Percentiles rank a stretch among this genome's conserved stretches.
phyloP scores from a whole-genome alignment of 495 filamentous ascomycete species.

The Geoglossum glabrum region DNA sequence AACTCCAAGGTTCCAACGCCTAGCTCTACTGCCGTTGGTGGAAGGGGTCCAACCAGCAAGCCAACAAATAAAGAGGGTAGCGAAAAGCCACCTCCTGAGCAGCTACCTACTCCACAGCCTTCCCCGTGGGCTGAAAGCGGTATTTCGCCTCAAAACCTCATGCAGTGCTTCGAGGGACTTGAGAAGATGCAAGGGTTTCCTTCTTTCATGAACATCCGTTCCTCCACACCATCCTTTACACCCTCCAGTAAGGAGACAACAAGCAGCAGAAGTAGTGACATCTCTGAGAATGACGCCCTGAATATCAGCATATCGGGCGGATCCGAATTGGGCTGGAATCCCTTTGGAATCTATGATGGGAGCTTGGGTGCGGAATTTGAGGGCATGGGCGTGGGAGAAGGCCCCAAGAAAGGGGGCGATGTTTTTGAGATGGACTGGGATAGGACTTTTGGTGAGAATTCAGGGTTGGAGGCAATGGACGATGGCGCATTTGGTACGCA shows the following conservation, averaged over 20 bases:
- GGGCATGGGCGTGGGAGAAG: background rate
- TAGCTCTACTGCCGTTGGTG: background rate
- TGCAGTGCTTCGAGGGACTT: conserved; percentile 5
- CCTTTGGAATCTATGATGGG: background rate
- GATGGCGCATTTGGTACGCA: background rate
- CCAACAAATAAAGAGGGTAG: background rate
- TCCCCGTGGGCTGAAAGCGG: background rate
- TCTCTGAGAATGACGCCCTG: conserved; percentile 4
- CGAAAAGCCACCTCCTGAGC: background rate
- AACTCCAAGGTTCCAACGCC: conserved; percentile 16
- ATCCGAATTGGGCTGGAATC: background rate
- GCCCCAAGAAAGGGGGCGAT: background rate
- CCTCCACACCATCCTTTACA: conserved; percentile 1
- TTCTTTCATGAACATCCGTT: conserved; percentile 1
- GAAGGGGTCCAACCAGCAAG: background rate
- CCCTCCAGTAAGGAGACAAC: conserved; percentile 1
- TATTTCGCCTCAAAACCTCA: conserved; percentile 1
- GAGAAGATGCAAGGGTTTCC: background rate
- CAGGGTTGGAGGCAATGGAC: background rate
- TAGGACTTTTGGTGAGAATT: conserved; percentile 3
- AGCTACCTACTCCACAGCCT: background rate
- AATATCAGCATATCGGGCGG: background rate
- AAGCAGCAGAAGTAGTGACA: conserved; percentile 3
- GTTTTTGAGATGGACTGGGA: conserved; percentile 5
- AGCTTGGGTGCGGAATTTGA: background rate